Evolutionary conservation across 2,329 filamentous ascomycete species (phyloP).

Genomic region (Exophiala xenobiotica): DNA sequence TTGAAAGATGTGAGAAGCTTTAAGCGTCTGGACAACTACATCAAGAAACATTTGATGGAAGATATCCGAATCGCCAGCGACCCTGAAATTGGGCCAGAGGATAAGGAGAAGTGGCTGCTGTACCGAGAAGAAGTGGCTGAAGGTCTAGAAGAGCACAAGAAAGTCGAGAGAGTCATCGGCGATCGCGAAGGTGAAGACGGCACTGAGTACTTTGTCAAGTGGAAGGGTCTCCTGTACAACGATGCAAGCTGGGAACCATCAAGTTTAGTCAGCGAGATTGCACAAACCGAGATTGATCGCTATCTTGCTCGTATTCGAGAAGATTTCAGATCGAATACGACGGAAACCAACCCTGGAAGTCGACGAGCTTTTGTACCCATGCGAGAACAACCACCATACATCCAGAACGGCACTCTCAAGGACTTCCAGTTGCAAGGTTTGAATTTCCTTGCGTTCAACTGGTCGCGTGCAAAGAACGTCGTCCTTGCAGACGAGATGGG

Average conservation of each 20-base stretch:
- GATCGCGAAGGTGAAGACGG: constrained; percentile 75
- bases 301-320: constrained; percentile 81
- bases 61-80: constrained; percentile 76
- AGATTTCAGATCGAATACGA: constrained; percentile 75
- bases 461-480: constrained; percentile 90
- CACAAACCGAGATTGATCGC: constrained; percentile 87
- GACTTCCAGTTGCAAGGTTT: constrained; percentile 92
- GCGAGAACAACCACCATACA: constrained; percentile 79
- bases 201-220: constrained; percentile 91
- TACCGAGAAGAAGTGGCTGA: constrained; percentile 89
- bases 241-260: constrained; percentile 90
- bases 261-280: constrained; percentile 70
- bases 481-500: constrained; percentile 99
- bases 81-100: constrained; percentile 73
- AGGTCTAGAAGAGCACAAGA: constrained; percentile 82
- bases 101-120: constrained; percentile 91
- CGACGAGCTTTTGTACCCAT: constrained; percentile 70
- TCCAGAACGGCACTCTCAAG: constrained; percentile 79
- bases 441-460: constrained; percentile 95
- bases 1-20: constrained; percentile 77
- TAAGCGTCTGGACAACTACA: constrained; percentile 93
- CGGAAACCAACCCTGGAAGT: constrained; percentile 72
- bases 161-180: constrained; percentile 90
- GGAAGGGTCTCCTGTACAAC: constrained; percentile 92
- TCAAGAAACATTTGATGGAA: constrained; percentile 74